These are phyloP conservation scores for Populus nigra DNA, from an alignment of 345 rosid genomes.

Conservation along the genomic window DNA sequence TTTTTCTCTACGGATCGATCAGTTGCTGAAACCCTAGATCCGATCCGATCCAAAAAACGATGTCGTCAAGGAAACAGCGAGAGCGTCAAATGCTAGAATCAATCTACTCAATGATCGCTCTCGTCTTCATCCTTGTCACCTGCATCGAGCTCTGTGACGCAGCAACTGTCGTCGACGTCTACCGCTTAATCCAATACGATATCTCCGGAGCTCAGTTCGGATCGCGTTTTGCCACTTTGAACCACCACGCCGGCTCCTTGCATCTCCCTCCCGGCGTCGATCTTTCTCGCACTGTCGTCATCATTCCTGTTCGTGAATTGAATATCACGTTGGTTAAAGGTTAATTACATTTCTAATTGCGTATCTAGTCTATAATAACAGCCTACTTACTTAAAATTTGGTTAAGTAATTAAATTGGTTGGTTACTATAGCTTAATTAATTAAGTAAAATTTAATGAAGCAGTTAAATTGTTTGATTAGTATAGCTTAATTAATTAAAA, in stretches of 20 bases:
- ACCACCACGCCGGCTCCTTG: conserved; percentile 84
- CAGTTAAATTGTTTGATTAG: background rate
- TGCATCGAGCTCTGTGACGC: conserved; percentile 94
- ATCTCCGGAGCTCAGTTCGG: conserved; percentile 87
- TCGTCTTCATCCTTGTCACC: conserved; percentile 71
- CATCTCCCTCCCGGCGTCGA: conserved; percentile 74
- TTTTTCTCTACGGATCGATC: background rate
- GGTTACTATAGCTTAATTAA: background rate
- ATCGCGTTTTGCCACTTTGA: conserved; percentile 85
- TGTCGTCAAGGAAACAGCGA: conserved; percentile 38
- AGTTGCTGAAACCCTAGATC: conserved; percentile 51
- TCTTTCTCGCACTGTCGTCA: conserved; percentile 83
- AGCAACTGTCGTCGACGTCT: conserved; percentile 92
- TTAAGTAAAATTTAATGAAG: background rate
- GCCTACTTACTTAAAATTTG: background rate
- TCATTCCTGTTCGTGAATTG: conserved; percentile 76
- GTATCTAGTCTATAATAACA: no score
- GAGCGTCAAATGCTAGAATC: conserved; percentile 57
- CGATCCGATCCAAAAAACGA: conserved; percentile 11
- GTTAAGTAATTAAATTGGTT: background rate
- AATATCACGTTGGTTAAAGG: conserved; percentile 68
- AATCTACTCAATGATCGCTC: conserved; percentile 58
- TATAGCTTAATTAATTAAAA: no score
- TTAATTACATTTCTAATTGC: conserved; percentile 7
- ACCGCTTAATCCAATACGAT: conserved; percentile 94